phyloP scores from a whole-genome alignment of 2,329 filamentous ascomycete genomes.

The Corniculantispora saksenae region DNA sequence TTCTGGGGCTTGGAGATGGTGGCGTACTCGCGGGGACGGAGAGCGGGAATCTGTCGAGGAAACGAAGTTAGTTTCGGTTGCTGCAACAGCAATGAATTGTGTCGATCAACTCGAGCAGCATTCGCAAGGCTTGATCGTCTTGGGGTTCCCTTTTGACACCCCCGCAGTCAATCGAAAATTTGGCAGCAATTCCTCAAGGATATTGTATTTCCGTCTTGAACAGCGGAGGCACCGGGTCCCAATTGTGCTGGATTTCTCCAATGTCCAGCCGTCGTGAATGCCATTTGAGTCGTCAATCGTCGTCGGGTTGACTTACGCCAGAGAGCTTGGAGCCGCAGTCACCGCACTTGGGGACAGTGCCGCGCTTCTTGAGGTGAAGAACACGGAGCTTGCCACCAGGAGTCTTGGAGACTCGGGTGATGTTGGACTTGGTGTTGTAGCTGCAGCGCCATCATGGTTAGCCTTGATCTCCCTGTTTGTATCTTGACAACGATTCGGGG shows the following conservation, averaged over 20 bases:
- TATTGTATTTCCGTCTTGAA: not conserved
- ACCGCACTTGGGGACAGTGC: conserved; percentile 97
- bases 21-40: conserved; percentile 97
- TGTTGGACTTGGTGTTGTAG: conserved; percentile 99
- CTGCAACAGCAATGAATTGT: not conserved
- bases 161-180: not conserved
- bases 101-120: conserved; percentile 13
- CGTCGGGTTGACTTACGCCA: conserved; percentile 72
- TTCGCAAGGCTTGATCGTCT: not conserved
- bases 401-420: conserved; percentile 93
- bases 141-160: not conserved
- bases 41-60: conserved; percentile 77
- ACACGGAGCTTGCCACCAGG: conserved; percentile 94
- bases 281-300: conserved; percentile 10
- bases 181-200: not conserved
- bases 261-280: not conserved
- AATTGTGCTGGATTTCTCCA: not conserved
- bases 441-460: conserved; percentile 45
- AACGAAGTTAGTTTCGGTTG: conserved; percentile 7
- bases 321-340: conserved; percentile 98
- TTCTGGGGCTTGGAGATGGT: conserved; percentile 98
- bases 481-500: not conserved
- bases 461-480: conserved; percentile 11
- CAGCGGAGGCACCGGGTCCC: not conserved
- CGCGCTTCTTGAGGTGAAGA: conserved; percentile 99